phyloP scores from a whole-genome alignment of 2,329 filamentous ascomycete genomes.

The Fusarium equiseti region DNA sequence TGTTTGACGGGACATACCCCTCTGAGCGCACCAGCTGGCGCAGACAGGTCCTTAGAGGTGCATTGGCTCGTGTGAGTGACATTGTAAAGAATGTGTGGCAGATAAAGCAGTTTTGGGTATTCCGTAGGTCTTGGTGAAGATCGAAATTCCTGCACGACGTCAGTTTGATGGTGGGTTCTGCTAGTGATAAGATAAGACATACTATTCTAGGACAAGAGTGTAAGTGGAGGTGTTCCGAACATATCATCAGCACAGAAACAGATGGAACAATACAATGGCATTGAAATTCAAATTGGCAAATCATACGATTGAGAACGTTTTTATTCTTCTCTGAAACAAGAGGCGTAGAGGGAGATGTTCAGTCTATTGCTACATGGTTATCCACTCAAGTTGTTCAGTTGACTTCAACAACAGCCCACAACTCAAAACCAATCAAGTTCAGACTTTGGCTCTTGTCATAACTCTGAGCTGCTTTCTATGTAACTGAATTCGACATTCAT shows the following conservation, averaged over 20 bases:
- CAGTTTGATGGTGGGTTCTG: constrained; percentile 33
- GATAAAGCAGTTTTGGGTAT: background rate
- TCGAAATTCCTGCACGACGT: constrained; percentile 45
- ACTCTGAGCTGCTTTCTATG: background rate
- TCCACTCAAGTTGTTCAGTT: background rate
- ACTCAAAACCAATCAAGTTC: background rate
- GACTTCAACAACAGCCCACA: background rate
- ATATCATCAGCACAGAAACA: background rate
- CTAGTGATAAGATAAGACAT: constrained; percentile 46
- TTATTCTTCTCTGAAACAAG: background rate
- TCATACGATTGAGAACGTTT: accelerated
- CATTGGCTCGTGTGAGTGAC: constrained; percentile 44
- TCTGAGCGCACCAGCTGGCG: constrained; percentile 44
- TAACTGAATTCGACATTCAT: background rate
- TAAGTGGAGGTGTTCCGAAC: background rate
- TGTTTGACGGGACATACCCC: constrained; percentile 28
- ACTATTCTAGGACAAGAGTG: background rate
- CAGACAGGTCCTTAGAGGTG: constrained; percentile 36
- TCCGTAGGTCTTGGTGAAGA: constrained; percentile 1
- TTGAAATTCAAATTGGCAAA: background rate
- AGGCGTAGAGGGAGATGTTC: accelerated
- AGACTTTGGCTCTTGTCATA: background rate
- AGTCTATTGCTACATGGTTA: background rate
- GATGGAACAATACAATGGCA: background rate
- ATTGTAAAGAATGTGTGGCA: constrained; percentile 28